phyloP scores from a whole-genome alignment of 345 rosid species.

The Hypericum androsaemum region DNA sequence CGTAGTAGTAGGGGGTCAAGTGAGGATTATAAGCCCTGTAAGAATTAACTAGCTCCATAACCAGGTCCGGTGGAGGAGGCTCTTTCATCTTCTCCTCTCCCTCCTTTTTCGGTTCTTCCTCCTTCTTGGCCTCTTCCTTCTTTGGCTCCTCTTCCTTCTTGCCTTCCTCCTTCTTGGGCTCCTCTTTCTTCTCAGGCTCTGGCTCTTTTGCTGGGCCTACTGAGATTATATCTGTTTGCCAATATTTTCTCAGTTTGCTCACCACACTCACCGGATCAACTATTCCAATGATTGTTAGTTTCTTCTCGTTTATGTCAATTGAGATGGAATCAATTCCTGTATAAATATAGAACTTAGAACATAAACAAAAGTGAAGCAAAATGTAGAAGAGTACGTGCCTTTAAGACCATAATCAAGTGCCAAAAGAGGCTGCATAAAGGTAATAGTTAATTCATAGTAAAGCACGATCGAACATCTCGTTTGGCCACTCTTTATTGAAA shows the following conservation, averaged over 20 bases:
- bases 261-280: constrained; percentile 67
- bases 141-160: constrained; percentile 40
- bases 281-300: constrained; percentile 57
- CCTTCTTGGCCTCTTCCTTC: too few relatives aligned
- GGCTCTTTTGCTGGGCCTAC: constrained; percentile 67
- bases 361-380: too few relatives aligned
- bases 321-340: constrained; percentile 76
- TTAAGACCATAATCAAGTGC: too few relatives aligned
- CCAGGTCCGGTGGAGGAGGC: constrained; percentile 47
- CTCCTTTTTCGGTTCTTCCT: too few relatives aligned
- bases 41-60: constrained; percentile 62
- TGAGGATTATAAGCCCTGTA: constrained; percentile 84
- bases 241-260: constrained; percentile 70
- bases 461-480: too few relatives aligned
- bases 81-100: constrained; percentile 13
- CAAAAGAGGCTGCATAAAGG: too few relatives aligned
- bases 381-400: too few relatives aligned
- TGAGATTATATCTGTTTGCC: constrained; percentile 53
- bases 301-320: constrained; percentile 76
- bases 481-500: too few relatives aligned
- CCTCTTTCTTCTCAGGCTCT: constrained; percentile 7
- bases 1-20: constrained; percentile 54
- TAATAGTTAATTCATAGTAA: too few relatives aligned
- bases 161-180: constrained; percentile 44
- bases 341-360: background rate